Percentiles rank a stretch among this genome's conserved stretches.
phyloP scores from a whole-genome alignment of 805 yeast genomes.

The Cyberlindnera mycetangii region DNA sequence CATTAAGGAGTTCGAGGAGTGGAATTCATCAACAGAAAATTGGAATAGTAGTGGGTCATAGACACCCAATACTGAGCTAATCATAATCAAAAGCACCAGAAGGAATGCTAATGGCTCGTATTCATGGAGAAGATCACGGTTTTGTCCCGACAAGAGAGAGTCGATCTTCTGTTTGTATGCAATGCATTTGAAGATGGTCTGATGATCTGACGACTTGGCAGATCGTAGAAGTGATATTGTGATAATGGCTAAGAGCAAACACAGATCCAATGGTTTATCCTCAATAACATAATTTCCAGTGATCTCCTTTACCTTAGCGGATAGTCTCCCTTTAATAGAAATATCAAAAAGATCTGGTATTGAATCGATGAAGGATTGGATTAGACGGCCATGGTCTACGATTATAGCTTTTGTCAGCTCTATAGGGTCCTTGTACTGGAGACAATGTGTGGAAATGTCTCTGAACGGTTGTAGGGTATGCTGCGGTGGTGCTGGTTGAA shows the following conservation, averaged over 20 bases:
- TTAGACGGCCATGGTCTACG: conserved; percentile 11
- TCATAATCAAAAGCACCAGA: conserved; percentile 16
- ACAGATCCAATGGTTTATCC: conserved; percentile 7
- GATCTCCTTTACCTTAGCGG: conserved; percentile 6
- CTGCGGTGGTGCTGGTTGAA: not conserved
- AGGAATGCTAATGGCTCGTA: conserved; percentile 9
- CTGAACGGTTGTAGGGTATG: conserved; percentile 2
- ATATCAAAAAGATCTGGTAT: conserved; percentile 11
- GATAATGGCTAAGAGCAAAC: conserved; percentile 8
- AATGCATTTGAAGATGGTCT: conserved; percentile 4
- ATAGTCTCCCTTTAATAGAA: conserved; percentile 5
- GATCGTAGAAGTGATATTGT: conserved; percentile 5
- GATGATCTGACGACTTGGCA: not conserved
- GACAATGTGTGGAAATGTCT: conserved; percentile 2
- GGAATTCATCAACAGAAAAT: conserved; percentile 1
- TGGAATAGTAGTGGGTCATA: conserved; percentile 17
- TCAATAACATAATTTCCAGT: conserved; percentile 10
- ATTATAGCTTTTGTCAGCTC: conserved; percentile 4
- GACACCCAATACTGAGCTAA: conserved; percentile 20
- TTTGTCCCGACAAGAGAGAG: conserved; percentile 1
- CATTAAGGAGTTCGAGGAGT: conserved; percentile 5
- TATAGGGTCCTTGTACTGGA: not conserved
- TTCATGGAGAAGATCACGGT: not conserved
- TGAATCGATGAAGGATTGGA: conserved; percentile 5
- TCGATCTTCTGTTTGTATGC: conserved; percentile 8